Evolutionary conservation across 768 basidiomycete species (phyloP).

Genomic region (Antrodiella citrinella): DNA sequence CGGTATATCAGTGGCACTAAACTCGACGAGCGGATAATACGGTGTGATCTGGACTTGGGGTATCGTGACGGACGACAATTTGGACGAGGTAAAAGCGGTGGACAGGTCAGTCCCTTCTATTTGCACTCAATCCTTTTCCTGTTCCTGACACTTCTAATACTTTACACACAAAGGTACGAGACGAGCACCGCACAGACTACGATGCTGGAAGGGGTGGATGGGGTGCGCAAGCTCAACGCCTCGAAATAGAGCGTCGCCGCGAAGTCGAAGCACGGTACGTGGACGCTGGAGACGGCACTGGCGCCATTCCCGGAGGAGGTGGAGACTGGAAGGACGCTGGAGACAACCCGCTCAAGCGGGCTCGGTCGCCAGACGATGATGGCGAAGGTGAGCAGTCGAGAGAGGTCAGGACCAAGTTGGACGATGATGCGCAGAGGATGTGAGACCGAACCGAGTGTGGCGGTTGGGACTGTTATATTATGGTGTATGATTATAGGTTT

Average conservation of each 20-base stretch:
- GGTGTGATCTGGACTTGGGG: conserved; percentile 94
- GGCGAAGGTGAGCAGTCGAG: conserved; percentile 52
- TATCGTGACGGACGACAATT: conserved; percentile 97
- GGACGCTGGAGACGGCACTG: conserved; percentile 72
- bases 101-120: conserved; percentile 46
- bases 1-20: conserved; percentile 96
- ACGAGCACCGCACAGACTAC: conserved; percentile 95
- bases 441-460: conserved; percentile 23
- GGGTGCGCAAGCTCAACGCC: conserved; percentile 78
- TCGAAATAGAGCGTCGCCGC: conserved; percentile 66
- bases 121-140: neutral
- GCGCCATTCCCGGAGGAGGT: conserved; percentile 76
- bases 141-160: neutral
- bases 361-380: conserved; percentile 73
- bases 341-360: conserved; percentile 52
- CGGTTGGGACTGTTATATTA: conserved; percentile 5
- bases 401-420: conserved; percentile 45
- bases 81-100: conserved; percentile 94
- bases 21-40: conserved; percentile 96
- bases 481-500: conserved; percentile 10
- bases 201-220: conserved; percentile 94
- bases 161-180: conserved; percentile 48
- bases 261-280: conserved; percentile 84
- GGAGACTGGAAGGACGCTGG: conserved; percentile 66
- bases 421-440: conserved; percentile 68